These are phyloP conservation scores for Cercospora sp. DNA, from an alignment of 2,329 filamentous ascomycete species.

Conservation along the genomic window DNA sequence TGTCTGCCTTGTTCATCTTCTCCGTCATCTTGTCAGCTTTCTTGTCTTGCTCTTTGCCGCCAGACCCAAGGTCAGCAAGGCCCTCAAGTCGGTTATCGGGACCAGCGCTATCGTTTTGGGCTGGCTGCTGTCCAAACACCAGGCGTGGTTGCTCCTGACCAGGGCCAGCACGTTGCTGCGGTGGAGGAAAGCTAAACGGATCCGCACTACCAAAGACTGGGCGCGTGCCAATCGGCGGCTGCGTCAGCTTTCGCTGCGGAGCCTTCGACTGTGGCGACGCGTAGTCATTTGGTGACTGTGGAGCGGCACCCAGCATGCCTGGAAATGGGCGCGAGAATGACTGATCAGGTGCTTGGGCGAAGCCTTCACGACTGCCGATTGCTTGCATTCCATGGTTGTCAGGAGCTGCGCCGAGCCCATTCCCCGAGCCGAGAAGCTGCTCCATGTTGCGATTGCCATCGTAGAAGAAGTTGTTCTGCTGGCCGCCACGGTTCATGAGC, in stretches of 20 bases:
- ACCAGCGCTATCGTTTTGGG: constrained; percentile 1
- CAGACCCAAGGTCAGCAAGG: constrained; percentile 3
- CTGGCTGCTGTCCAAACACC: constrained; percentile 7
- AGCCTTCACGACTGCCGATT: constrained; percentile 4
- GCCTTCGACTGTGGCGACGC: neutral
- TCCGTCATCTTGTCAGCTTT: constrained; percentile 4
- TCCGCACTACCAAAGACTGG: constrained; percentile 19
- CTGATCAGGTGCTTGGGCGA: constrained; percentile 1
- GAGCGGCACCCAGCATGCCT: neutral
- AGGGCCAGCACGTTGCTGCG: neutral
- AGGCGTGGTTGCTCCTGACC: neutral
- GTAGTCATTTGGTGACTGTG: neutral
- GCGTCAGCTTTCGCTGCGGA: constrained; percentile 10
- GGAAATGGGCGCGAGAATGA: neutral
- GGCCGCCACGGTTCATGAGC: constrained; percentile 3
- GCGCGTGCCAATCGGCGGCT: constrained; percentile 25
- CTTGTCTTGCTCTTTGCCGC: neutral
- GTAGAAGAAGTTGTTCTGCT: constrained; percentile 23
- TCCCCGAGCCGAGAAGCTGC: constrained; percentile 12
- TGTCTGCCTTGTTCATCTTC: constrained; percentile 16
- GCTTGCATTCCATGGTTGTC: neutral
- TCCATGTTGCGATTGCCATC: constrained; percentile 20
- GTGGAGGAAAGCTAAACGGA: neutral
- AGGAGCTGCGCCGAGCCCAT: neutral
- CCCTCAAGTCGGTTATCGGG: neutral